Conservation (phyloP, 2,329 filamentous ascomycete genomes). For the Phaeosphaeria sp. region DNA sequence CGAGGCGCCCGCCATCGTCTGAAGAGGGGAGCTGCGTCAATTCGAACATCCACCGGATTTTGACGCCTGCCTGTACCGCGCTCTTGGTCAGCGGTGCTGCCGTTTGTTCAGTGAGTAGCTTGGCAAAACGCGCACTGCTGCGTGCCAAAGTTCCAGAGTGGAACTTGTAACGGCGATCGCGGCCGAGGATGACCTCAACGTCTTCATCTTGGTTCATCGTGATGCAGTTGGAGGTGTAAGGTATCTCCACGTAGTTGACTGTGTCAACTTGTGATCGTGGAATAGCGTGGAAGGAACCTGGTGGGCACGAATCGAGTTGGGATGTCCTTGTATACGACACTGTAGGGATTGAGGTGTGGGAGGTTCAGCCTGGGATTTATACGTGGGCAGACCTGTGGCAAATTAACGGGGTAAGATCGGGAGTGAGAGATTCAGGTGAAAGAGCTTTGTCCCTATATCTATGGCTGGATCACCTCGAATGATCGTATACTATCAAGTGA, state of each 20-base stretch:
- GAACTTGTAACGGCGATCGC: constrained; percentile 38
- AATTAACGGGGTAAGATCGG: neutral
- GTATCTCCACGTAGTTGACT: neutral
- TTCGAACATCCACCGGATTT: constrained; percentile 43
- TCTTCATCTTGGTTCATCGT: constrained; percentile 46
- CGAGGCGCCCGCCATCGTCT: constrained; percentile 28
- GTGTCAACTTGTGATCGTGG: neutral
- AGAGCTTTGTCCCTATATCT: neutral
- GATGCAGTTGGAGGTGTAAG: neutral
- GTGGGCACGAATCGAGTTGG: neutral
- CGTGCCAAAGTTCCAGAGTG: constrained; percentile 45
- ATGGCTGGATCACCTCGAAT: neutral
- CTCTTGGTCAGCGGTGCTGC: constrained; percentile 36
- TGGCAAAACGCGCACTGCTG: constrained; percentile 37
- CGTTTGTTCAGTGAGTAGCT: constrained; percentile 37
- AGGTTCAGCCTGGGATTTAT: too few relatives aligned
- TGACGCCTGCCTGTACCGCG: constrained; percentile 31
- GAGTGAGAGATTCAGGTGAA: constrained; percentile 1
- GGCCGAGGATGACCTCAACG: constrained; percentile 41
- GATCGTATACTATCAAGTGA: neutral
- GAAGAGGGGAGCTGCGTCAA: constrained; percentile 29
- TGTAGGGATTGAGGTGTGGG: too few relatives aligned
- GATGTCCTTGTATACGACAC: neutral
- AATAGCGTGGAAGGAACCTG: constrained; percentile 3
- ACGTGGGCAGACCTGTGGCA: neutral